Base-by-base conservation (phyloP, 352 stramenopile species). In the Stramenopiles sp. region DNA sequence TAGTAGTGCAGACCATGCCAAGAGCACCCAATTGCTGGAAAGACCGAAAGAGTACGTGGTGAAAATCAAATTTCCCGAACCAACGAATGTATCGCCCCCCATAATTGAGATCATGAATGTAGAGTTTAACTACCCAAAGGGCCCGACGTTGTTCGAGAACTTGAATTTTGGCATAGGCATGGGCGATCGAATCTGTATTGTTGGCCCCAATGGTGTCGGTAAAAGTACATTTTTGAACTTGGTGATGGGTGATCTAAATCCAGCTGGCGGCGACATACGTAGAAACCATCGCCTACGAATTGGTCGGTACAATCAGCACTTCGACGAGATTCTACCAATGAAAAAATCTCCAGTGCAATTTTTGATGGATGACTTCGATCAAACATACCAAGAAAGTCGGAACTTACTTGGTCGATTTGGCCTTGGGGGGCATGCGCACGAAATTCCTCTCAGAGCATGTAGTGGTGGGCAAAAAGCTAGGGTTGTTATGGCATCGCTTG, bases 221-320 rank as follows among this genome's bases (percentile, higher is more conserved):
- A 98, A 97, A 87, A 97, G 92, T 0, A 99, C 95, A n/a, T 86
- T 99, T 33, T 89, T 99, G 44, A 99, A 99, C 88, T 89, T 99
- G 32, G 98, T 99, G 85, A 95, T 91, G 25, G 94, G 95, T 32
- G 93, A 98, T 84, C 87, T 98, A 32, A 87, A 92, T 75, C 93
- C 96, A 30, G 90, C 95, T 29, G 84, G 90, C 25, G 95, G 95
- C 67, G 96, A 98, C 80, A 95, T 99, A 83, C 91, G 94, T 71
- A 94, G 93, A 80, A 94, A 99, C 88, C 94, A 88, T 33, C 96
- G 98, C 86, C 89, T 99, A 44, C 95, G 95, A 85, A 91, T 99
- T 67, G 93, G 93, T 31, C 90, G 93, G 30, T 99, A 98, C 87
- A 98, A 83, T 1, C 96, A 99, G 88, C 96, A 99, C 85, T 98